A percentile compares a stretch with the other conserved stretches of the same genome.
Evolutionary conservation across 23 red algal species (phyloP).

Genomic region (Gracilariopsis chorda): DNA sequence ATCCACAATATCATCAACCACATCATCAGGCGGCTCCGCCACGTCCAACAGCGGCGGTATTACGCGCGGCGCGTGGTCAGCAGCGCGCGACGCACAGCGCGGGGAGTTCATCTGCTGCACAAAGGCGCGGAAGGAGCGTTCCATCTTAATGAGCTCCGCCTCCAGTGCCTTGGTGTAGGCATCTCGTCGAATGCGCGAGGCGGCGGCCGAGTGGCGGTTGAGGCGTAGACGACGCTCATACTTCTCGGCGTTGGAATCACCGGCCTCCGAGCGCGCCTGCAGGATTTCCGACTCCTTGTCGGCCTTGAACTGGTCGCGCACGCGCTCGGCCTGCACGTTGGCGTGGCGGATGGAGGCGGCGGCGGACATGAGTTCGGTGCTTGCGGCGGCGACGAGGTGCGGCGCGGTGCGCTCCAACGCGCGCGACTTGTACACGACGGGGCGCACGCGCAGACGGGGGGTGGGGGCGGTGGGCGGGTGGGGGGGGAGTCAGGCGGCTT

Average conservation of each 20-base stretch:
- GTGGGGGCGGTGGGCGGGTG: too few species aligned
- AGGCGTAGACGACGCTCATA: slow-evolving; percentile 62
- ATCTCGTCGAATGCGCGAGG: slow-evolving; percentile 50
- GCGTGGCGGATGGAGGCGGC: slow-evolving; percentile 21
- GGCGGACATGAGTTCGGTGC: not conserved
- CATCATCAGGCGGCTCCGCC: not conserved
- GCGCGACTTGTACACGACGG: slow-evolving; percentile 50
- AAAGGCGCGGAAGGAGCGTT: not conserved
- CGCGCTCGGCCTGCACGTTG: slow-evolving; percentile 22
- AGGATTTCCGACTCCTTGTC: not conserved
- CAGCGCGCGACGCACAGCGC: not conserved
- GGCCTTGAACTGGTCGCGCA: slow-evolving; percentile 53
- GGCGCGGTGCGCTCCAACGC: slow-evolving; percentile 15
- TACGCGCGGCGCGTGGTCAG: not conserved
- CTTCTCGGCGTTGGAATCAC: slow-evolving; percentile 47
- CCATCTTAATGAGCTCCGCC: slow-evolving; percentile 37
- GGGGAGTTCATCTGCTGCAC: not conserved
- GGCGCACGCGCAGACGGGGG: not conserved
- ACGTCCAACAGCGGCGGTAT: not conserved
- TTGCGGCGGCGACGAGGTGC: not conserved
- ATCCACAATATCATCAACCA: too few species aligned
- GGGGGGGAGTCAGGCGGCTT: too few species aligned
- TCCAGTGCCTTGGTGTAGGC: slow-evolving; percentile 70
- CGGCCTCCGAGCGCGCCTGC: not conserved
- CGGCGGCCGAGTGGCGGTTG: slow-evolving; percentile 62